Percentiles rank a stretch among this genome's conserved stretches.
These are phyloP conservation scores for Grosmannia serpens DNA, from an alignment of 2,329 filamentous ascomycete species.

Conservation along the genomic window DNA sequence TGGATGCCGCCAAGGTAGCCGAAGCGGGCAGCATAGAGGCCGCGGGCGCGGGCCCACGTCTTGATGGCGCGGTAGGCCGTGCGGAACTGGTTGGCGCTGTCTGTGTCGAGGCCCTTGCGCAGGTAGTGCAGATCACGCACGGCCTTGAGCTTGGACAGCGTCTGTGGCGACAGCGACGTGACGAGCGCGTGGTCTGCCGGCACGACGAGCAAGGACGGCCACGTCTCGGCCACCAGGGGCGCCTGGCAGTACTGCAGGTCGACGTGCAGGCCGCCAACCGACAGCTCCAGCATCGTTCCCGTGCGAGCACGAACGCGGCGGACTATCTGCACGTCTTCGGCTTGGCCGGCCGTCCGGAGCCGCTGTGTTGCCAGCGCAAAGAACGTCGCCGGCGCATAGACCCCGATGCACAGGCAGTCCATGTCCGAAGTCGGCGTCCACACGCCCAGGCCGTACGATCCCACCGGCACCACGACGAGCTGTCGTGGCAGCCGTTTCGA, in stretches of 20 bases:
- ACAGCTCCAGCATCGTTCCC: constrained; percentile 54
- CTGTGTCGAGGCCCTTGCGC: constrained; percentile 25
- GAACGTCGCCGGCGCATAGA: constrained; percentile 48
- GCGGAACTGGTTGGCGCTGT: constrained; percentile 35
- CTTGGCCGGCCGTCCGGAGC: constrained; percentile 23
- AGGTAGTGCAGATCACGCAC: constrained; percentile 51
- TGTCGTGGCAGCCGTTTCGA: constrained; percentile 18
- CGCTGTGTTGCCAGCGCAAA: constrained; percentile 46
- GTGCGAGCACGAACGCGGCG: constrained; percentile 46
- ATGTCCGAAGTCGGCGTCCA: constrained; percentile 52
- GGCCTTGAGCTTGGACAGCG: constrained; percentile 52
- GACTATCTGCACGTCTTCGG: constrained; percentile 32
- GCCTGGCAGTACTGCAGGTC: constrained; percentile 58
- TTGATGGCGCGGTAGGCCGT: constrained; percentile 48
- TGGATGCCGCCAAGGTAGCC: constrained; percentile 56
- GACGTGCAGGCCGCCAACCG: constrained; percentile 44
- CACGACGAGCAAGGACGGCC: constrained; percentile 34
- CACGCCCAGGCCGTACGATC: constrained; percentile 52
- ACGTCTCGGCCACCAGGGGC: constrained; percentile 39
- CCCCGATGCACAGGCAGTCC: constrained; percentile 54
- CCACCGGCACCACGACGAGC: constrained; percentile 48
- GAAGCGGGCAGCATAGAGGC: constrained; percentile 53
- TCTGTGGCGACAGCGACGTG: constrained; percentile 39
- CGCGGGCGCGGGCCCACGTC: constrained; percentile 48
- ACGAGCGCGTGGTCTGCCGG: constrained; percentile 42